These are phyloP conservation scores for Camelina sativa DNA, from an alignment of 345 rosid species.

Conservation along the genomic window DNA sequence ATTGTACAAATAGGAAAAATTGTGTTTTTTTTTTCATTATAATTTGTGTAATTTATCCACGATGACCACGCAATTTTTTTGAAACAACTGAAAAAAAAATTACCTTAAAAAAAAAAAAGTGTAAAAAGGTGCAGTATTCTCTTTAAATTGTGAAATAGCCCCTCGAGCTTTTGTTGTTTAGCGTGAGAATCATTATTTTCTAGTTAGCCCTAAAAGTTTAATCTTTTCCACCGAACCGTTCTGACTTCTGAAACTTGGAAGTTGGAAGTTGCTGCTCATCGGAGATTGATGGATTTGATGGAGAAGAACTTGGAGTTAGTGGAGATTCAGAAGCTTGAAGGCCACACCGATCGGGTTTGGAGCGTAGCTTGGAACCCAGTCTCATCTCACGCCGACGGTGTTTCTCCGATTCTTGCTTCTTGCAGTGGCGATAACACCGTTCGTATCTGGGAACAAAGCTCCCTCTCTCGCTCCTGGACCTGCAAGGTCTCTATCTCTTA, in stretches of 20 bases:
- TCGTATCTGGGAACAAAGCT: constrained; percentile 83
- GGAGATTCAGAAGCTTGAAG: constrained; percentile 76
- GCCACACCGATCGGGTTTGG: constrained; percentile 95
- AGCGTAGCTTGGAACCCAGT: constrained; percentile 87
- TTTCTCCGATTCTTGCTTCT: constrained; percentile 65
- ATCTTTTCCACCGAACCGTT: not conserved
- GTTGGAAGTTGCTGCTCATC: not conserved
- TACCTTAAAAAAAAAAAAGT: too few relatives aligned
- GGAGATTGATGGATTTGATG: constrained; percentile 49
- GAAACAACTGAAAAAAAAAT: too few relatives aligned
- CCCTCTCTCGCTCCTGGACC: constrained; percentile 65
- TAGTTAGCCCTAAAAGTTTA: not conserved
- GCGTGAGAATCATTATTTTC: too few relatives aligned
- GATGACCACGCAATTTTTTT: too few relatives aligned
- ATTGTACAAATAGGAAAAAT: too few relatives aligned
- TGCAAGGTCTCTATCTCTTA: constrained; percentile 68
- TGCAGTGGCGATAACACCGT: constrained; percentile 94
- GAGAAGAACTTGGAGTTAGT: constrained; percentile 56
- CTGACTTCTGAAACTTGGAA: not conserved
- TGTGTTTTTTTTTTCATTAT: too few relatives aligned
- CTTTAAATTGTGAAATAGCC: too few relatives aligned
- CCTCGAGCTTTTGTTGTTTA: too few relatives aligned
- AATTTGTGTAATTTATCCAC: too few relatives aligned
- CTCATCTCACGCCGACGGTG: constrained; percentile 47
- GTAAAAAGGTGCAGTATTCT: too few relatives aligned